These are phyloP conservation scores for Xerophyta viscosa DNA, from an alignment of 106 monocot species.

Conservation along the genomic window DNA sequence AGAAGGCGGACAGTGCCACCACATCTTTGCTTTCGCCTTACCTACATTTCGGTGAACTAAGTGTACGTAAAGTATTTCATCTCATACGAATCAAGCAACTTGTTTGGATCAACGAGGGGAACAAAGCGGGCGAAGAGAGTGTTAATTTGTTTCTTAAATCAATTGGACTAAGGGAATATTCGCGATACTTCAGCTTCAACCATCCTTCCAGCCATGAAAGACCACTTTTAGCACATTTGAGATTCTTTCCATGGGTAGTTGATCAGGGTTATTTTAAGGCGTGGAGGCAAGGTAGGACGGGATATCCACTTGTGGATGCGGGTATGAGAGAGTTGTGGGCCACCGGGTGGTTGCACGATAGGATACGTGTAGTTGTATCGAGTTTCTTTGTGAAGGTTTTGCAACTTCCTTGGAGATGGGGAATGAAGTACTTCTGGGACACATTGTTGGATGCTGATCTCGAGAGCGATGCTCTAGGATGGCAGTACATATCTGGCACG, in stretches of 20 bases:
- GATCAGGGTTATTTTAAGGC: slow-evolving; percentile 74
- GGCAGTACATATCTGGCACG: slow-evolving; percentile 96
- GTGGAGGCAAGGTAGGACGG: slow-evolving; percentile 93
- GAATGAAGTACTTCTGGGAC: slow-evolving; percentile 99
- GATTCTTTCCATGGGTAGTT: slow-evolving; percentile 79
- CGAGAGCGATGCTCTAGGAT: slow-evolving; percentile 91
- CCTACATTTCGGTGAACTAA: slow-evolving; percentile 88
- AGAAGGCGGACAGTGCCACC: slow-evolving; percentile 83
- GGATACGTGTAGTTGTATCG: slow-evolving; percentile 88
- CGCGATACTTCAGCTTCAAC: slow-evolving; percentile 87
- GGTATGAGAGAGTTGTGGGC: slow-evolving; percentile 99
- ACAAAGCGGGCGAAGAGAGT: slow-evolving; percentile 75
- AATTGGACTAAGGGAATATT: slow-evolving; percentile 84
- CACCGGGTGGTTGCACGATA: slow-evolving; percentile 90
- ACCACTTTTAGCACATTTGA: slow-evolving; percentile 74
- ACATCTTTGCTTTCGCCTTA: slow-evolving; percentile 94
- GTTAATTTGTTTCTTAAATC: slow-evolving; percentile 75
- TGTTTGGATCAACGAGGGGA: slow-evolving; percentile 86
- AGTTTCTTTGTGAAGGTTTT: slow-evolving; percentile 97
- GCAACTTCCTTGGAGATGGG: slow-evolving; percentile 97
- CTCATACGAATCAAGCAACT: slow-evolving; percentile 87
- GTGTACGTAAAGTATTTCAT: slow-evolving; percentile 90
- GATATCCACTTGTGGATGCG: slow-evolving; percentile 94
- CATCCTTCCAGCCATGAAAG: slow-evolving; percentile 89
- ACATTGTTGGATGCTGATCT: slow-evolving; percentile 93